Evolutionary conservation across 208 protist genomes (phyloP).

Genomic region (Acanthamoeba sp.): DNA sequence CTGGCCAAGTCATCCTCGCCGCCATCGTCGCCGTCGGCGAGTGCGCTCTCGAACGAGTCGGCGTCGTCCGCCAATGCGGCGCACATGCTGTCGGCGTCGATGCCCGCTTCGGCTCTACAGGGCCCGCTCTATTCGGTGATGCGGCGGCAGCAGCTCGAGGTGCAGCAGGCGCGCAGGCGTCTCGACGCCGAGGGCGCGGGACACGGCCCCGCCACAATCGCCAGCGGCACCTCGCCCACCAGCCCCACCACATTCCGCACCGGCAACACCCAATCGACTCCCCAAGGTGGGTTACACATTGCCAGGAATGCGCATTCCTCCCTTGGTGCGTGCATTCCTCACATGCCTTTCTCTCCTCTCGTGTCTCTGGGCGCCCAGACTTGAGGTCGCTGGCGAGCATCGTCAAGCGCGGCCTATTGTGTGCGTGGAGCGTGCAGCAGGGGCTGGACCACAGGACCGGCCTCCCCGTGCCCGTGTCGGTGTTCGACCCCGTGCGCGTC

Average conservation of each 20-base stretch:
- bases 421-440: constrained; percentile 45
- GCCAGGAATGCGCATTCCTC: not conserved
- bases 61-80: no score
- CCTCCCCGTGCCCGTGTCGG: constrained; percentile 39
- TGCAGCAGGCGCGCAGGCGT: constrained; percentile 6
- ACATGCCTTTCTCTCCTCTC: not conserved
- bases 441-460: constrained; percentile 28
- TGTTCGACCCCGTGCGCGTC: constrained; percentile 15
- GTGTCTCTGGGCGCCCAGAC: not conserved
- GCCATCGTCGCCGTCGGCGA: not conserved
- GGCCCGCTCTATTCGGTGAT: constrained; percentile 30
- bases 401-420: constrained; percentile 9
- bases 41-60: not conserved
- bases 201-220: not conserved
- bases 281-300: not conserved
- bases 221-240: not conserved
- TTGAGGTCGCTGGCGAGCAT: constrained; percentile 29
- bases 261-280: not conserved
- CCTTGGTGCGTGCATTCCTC: no score
- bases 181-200: not conserved
- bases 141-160: not conserved
- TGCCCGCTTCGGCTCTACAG: not conserved
- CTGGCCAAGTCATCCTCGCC: not conserved
- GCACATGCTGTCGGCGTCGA: not conserved
- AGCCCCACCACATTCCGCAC: not conserved